Percentiles rank a stretch among this genome's conserved stretches.
These are phyloP conservation scores for Mrakiaceae sp. DNA, from an alignment of 1,284 basidiomycete genomes.

Conservation along the genomic window DNA sequence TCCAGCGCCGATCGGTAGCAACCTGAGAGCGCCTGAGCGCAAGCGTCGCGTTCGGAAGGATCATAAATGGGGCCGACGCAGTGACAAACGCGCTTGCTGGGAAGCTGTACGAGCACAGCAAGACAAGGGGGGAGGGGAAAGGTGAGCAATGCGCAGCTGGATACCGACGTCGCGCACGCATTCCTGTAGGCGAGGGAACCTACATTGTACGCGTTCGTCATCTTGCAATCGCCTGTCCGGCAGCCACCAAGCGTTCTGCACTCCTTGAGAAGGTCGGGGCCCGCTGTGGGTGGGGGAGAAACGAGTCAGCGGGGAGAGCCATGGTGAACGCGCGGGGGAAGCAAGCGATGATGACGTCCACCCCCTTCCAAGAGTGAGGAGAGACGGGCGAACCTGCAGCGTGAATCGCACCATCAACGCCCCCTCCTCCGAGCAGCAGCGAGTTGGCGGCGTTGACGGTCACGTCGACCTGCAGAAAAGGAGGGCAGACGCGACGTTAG, in stretches of 20 bases:
- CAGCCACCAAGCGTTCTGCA: constrained; percentile 58
- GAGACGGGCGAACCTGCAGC: constrained; percentile 33
- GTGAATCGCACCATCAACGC: constrained; percentile 37
- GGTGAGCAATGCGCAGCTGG: not conserved
- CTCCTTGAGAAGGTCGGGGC: constrained; percentile 53
- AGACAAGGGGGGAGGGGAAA: constrained; percentile 5
- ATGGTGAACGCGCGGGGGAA: too few species aligned
- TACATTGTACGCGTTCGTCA: constrained; percentile 60
- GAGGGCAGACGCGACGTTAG: not conserved
- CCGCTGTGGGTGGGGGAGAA: constrained; percentile 39
- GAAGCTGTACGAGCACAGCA: not conserved
- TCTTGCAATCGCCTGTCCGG: constrained; percentile 65
- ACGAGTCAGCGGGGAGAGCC: too few species aligned
- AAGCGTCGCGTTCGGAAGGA: constrained; percentile 32
- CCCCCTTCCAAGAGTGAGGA: too few species aligned
- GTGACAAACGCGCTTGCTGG: constrained; percentile 1
- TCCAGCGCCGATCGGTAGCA: constrained; percentile 51
- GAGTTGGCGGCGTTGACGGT: constrained; percentile 15
- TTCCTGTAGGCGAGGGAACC: constrained; percentile 46
- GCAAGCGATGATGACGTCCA: too few species aligned
- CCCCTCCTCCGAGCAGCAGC: constrained; percentile 10
- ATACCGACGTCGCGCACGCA: not conserved
- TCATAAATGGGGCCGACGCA: constrained; percentile 57
- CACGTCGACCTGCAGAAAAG: not conserved
- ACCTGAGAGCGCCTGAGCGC: constrained; percentile 48